A percentile compares a stretch with the other conserved stretches of the same genome.
Evolutionary conservation across 495 filamentous ascomycete genomes (phyloP).

Genomic region (Barbatosphaeria neglecta): DNA sequence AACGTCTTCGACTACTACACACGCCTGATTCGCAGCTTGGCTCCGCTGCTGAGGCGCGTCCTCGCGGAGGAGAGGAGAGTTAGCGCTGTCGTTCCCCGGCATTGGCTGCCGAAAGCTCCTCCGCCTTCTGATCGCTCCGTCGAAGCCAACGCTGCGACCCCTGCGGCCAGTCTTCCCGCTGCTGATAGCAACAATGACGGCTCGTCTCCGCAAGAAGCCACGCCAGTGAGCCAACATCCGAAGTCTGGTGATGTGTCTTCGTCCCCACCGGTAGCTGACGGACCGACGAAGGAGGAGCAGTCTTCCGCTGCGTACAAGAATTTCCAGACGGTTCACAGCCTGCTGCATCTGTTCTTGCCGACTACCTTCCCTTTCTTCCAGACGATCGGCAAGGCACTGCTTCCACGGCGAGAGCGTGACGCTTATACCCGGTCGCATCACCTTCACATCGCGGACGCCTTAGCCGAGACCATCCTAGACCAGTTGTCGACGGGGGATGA

Average conservation of each 20-base stretch:
- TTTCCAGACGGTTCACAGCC: slow-evolving; percentile 58
- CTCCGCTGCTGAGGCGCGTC: slow-evolving; percentile 62
- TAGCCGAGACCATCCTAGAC: slow-evolving; percentile 58
- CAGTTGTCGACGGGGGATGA: slow-evolving; percentile 36
- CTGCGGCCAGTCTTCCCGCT: neutral
- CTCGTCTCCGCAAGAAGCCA: slow-evolving; percentile 2
- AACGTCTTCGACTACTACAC: slow-evolving; percentile 73
- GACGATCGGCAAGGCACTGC: slow-evolving; percentile 62
- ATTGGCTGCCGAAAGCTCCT: slow-evolving; percentile 24
- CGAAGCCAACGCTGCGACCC: neutral
- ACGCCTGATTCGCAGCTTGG: slow-evolving; percentile 55
- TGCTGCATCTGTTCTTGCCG: slow-evolving; percentile 63
- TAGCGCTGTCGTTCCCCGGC: slow-evolving; percentile 24
- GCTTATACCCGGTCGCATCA: slow-evolving; percentile 52
- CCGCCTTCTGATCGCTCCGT: slow-evolving; percentile 3
- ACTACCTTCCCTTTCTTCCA: slow-evolving; percentile 69
- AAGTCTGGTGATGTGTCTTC: slow-evolving; percentile 25
- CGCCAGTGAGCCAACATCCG: slow-evolving; percentile 11
- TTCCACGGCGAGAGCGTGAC: slow-evolving; percentile 60
- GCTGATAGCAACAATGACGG: slow-evolving; percentile 1
- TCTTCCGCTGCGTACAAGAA: slow-evolving; percentile 55
- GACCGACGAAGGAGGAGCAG: slow-evolving; percentile 22
- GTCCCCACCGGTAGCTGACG: slow-evolving; percentile 4
- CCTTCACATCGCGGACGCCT: slow-evolving; percentile 59
- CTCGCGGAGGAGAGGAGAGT: slow-evolving; percentile 75